These are phyloP conservation scores for Chaetomium cochliodes DNA, from an alignment of 495 filamentous ascomycete genomes.

Conservation along the genomic window DNA sequence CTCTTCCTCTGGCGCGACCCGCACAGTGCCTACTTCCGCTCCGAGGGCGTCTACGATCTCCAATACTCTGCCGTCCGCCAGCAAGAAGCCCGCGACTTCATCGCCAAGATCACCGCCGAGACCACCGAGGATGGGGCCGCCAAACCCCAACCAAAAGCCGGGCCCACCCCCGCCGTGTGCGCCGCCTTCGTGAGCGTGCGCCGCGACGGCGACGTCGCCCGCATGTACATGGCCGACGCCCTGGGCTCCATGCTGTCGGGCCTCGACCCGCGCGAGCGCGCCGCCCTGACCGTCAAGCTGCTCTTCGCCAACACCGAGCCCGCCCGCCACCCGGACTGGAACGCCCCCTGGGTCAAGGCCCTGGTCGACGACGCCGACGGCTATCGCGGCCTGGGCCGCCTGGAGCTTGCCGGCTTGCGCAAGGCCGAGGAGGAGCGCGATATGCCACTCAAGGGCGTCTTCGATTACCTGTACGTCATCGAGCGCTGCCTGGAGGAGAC, in stretches of 20 bases:
- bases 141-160: slow-evolving; percentile 23
- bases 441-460: slow-evolving; percentile 36
- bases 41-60: slow-evolving; percentile 39
- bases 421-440: slow-evolving; percentile 28
- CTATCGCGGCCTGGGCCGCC: slow-evolving; percentile 24
- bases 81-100: slow-evolving; percentile 33
- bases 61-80: slow-evolving; percentile 41
- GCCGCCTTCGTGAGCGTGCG: slow-evolving; percentile 41
- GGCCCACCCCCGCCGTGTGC: slow-evolving; percentile 34
- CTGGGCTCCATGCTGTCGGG: slow-evolving; percentile 41
- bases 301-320: slow-evolving; percentile 40
- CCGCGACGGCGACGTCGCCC: slow-evolving; percentile 30
- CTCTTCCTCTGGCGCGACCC: slow-evolving; percentile 43
- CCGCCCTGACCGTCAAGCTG: slow-evolving; percentile 34
- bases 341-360: slow-evolving; percentile 27
- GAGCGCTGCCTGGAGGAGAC: slow-evolving; percentile 41
- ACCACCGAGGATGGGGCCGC: slow-evolving; percentile 18
- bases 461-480: slow-evolving; percentile 48
- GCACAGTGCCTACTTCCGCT: slow-evolving; percentile 43
- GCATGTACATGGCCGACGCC: slow-evolving; percentile 39
- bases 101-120: slow-evolving; percentile 23
- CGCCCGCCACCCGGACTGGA: slow-evolving; percentile 16
- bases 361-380: slow-evolving; percentile 32
- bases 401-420: slow-evolving; percentile 26
- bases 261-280: slow-evolving; percentile 37